These are phyloP conservation scores for Galerina marginata DNA, from an alignment of 768 basidiomycete genomes.

Conservation along the genomic window DNA sequence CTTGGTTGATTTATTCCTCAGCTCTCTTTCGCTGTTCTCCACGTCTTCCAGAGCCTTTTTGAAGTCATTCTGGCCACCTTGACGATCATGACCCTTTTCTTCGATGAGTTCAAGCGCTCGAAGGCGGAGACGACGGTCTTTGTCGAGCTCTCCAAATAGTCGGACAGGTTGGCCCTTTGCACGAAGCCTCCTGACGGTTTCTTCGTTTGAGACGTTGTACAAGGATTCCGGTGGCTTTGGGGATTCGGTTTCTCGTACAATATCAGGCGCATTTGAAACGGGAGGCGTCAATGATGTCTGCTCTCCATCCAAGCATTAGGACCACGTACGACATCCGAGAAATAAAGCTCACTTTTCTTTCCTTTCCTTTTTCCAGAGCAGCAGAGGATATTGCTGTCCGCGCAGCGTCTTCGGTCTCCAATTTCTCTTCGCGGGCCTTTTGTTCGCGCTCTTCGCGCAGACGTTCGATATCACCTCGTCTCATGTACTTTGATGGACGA, in stretches of 20 bases:
- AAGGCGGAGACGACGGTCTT: conserved; percentile 87
- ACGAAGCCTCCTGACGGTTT: conserved; percentile 87
- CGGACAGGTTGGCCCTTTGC: conserved; percentile 93
- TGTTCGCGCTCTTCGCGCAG: conserved; percentile 56
- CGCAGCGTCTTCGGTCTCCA: conserved; percentile 37
- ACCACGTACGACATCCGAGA: conserved; percentile 11
- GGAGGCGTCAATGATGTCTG: conserved; percentile 46
- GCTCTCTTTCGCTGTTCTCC: conserved; percentile 74
- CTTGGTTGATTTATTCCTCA: conserved; percentile 60
- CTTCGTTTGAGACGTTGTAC: conserved; percentile 94
- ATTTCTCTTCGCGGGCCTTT: conserved; percentile 41
- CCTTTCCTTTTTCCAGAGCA: conserved; percentile 21
- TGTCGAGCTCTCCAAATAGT: conserved; percentile 94
- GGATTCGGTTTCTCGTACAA: conserved; percentile 40
- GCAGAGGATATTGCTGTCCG: conserved; percentile 26
- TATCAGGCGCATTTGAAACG: conserved; percentile 45
- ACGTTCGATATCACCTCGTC: conserved; percentile 87
- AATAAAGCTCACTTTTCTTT: conserved; percentile 50
- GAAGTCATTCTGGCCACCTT: conserved; percentile 94
- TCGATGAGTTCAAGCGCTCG: conserved; percentile 96
- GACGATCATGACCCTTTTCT: conserved; percentile 79
- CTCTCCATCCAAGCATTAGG: conserved; percentile 53
- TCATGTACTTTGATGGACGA: conserved; percentile 87
- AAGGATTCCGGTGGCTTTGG: conserved; percentile 51
- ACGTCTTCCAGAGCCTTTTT: conserved; percentile 88